Conservation (phyloP, 768 basidiomycete species). For the Trametes meyenii region DNA sequence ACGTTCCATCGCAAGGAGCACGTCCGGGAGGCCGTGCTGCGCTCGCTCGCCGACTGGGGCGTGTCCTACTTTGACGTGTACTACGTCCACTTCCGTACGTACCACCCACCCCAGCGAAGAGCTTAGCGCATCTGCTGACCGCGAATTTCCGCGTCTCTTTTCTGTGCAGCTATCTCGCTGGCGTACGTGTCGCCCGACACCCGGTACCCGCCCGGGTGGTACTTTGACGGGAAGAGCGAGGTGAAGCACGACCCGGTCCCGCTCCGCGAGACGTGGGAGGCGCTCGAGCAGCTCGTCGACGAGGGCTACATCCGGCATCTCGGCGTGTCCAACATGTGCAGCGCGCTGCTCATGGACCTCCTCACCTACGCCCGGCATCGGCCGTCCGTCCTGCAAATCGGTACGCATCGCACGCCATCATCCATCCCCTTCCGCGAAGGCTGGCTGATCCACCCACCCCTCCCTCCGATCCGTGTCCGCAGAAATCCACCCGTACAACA, state of each 20-base stretch:
- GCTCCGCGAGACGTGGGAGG: slow-evolving; percentile 44
- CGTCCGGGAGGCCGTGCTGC: slow-evolving; percentile 36
- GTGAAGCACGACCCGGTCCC: slow-evolving; percentile 37
- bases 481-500: slow-evolving; percentile 42
- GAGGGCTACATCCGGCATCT: slow-evolving; percentile 42
- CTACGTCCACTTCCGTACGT: slow-evolving; percentile 33
- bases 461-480: too few species aligned
- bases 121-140: neutral
- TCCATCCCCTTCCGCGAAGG: neutral
- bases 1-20: slow-evolving; percentile 43
- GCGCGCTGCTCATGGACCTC: slow-evolving; percentile 39
- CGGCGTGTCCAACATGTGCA: slow-evolving; percentile 43
- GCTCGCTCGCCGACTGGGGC: slow-evolving; percentile 43
- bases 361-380: slow-evolving; percentile 41
- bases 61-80: slow-evolving; percentile 39
- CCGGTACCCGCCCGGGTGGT: slow-evolving; percentile 48
- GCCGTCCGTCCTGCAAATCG: slow-evolving; percentile 43
- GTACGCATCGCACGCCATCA: slow-evolving; percentile 10
- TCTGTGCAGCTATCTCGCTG: slow-evolving; percentile 41
- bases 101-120: neutral
- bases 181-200: slow-evolving; percentile 40
- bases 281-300: slow-evolving; percentile 44
- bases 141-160: neutral
- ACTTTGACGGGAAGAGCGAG: slow-evolving; percentile 37
- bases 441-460: neutral